Conservation (phyloP, 2,329 filamentous ascomycete genomes). For the Monosporascus sp. region DNA sequence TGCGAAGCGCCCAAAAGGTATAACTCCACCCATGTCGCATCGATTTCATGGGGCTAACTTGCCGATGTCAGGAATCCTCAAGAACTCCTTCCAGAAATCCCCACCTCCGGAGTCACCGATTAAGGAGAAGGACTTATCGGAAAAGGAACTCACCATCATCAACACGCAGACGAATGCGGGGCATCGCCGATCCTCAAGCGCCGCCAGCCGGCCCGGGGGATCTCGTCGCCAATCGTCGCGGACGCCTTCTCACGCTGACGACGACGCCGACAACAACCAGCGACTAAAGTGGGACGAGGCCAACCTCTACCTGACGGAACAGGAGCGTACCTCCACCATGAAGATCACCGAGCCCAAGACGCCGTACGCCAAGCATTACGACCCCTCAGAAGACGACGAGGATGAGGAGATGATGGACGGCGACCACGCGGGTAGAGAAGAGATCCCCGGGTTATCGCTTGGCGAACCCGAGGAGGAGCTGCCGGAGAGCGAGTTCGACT, state of each 20-base stretch:
- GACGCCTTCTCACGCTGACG: slow-evolving; percentile 39
- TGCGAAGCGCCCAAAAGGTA: slow-evolving; percentile 26
- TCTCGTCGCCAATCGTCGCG: slow-evolving; percentile 67
- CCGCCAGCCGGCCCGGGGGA: slow-evolving; percentile 53
- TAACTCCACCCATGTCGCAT: neutral
- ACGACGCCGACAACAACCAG: slow-evolving; percentile 55
- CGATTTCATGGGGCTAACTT: slow-evolving; percentile 2
- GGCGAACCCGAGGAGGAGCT: slow-evolving; percentile 83
- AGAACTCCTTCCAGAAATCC: slow-evolving; percentile 71
- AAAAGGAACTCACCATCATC: slow-evolving; percentile 86
- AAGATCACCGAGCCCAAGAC: slow-evolving; percentile 99
- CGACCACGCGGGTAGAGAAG: slow-evolving; percentile 50
- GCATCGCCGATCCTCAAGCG: slow-evolving; percentile 75
- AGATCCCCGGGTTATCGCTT: slow-evolving; percentile 87
- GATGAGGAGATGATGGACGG: slow-evolving; percentile 59
- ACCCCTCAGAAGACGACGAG: slow-evolving; percentile 82
- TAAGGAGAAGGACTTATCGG: slow-evolving; percentile 49
- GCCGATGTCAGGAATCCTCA: slow-evolving; percentile 69
- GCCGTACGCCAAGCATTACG: slow-evolving; percentile 87
- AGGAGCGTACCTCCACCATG: slow-evolving; percentile 93
- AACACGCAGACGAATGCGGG: slow-evolving; percentile 96
- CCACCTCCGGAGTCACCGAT: slow-evolving; percentile 50
- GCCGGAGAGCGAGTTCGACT: slow-evolving; percentile 38
- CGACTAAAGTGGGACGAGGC: slow-evolving; percentile 98
- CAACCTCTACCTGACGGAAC: slow-evolving; percentile 94